phyloP scores from a whole-genome alignment of 208 protist species.

The Strigomonas culicis region DNA sequence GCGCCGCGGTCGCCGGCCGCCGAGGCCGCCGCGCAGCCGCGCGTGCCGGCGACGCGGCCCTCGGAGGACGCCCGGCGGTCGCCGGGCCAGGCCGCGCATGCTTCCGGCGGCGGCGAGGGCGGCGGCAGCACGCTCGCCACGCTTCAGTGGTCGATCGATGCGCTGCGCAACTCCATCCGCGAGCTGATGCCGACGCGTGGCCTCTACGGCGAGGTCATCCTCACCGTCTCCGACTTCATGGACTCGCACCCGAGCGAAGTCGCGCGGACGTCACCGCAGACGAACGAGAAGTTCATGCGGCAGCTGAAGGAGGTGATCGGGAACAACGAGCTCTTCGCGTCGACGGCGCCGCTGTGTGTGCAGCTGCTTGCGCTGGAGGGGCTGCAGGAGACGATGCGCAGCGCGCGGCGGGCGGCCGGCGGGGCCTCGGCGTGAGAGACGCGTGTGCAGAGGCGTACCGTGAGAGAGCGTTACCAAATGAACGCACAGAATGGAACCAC shows the following conservation, averaged over 20 bases:
- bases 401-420: too few species aligned
- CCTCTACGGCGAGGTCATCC: slow-evolving; percentile 49
- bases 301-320: slow-evolving; percentile 36
- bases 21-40: too few species aligned
- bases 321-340: slow-evolving; percentile 46
- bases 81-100: too few species aligned
- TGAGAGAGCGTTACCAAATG: too few species aligned
- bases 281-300: slow-evolving; percentile 65
- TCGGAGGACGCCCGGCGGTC: too few species aligned
- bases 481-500: too few species aligned
- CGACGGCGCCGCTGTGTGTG: slow-evolving; percentile 55
- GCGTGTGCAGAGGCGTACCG: too few species aligned
- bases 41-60: too few species aligned
- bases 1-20: too few species aligned
- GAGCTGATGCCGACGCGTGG: slow-evolving; percentile 30
- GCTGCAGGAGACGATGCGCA: slow-evolving; percentile 5
- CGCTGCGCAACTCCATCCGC: slow-evolving; percentile 41
- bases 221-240: slow-evolving; percentile 49
- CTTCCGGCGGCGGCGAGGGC: too few species aligned
- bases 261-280: slow-evolving; percentile 36
- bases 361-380: slow-evolving; percentile 69
- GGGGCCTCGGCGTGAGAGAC: too few species aligned
- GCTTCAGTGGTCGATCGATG: slow-evolving; percentile 43
- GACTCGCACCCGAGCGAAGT: slow-evolving; percentile 24
- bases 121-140: slow-evolving; percentile 14